These are phyloP conservation scores for Haematococcus sp. DNA, from an alignment of 139 green algal species.

Conservation along the genomic window DNA sequence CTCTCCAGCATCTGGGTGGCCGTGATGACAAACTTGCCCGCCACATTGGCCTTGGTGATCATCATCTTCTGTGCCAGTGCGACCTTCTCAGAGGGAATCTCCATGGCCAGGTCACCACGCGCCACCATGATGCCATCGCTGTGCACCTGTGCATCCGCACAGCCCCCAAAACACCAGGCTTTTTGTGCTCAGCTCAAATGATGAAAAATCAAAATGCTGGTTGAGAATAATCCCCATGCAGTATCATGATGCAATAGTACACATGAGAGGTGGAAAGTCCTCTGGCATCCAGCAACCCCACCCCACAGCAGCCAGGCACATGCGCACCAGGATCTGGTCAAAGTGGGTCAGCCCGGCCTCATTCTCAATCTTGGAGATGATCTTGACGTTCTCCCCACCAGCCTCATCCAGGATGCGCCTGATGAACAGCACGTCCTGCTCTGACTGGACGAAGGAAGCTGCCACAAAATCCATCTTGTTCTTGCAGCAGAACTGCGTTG, in stretches of 20 bases:
- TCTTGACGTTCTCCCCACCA: conserved; percentile 55
- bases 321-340: too few relatives aligned
- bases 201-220: too few relatives aligned
- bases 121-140: conserved; percentile 76
- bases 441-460: conserved; percentile 57
- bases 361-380: conserved; percentile 83
- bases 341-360: conserved; percentile 57
- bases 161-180: too few relatives aligned
- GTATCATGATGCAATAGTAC: too few relatives aligned
- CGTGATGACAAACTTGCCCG: conserved; percentile 48
- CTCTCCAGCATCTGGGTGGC: conserved; percentile 49
- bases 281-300: too few relatives aligned
- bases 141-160: not conserved
- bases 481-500: too few relatives aligned
- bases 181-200: too few relatives aligned
- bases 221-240: too few relatives aligned
- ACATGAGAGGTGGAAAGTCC: too few relatives aligned
- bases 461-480: conserved; percentile 60
- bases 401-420: conserved; percentile 47
- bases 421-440: conserved; percentile 48
- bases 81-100: conserved; percentile 52
- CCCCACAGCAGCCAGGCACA: too few relatives aligned
- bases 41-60: conserved; percentile 58
- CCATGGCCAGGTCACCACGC: conserved; percentile 63
- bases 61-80: conserved; percentile 62